Evolutionary conservation across 805 yeast genomes (phyloP).

Genomic region (Brettanomyces sp.): DNA sequence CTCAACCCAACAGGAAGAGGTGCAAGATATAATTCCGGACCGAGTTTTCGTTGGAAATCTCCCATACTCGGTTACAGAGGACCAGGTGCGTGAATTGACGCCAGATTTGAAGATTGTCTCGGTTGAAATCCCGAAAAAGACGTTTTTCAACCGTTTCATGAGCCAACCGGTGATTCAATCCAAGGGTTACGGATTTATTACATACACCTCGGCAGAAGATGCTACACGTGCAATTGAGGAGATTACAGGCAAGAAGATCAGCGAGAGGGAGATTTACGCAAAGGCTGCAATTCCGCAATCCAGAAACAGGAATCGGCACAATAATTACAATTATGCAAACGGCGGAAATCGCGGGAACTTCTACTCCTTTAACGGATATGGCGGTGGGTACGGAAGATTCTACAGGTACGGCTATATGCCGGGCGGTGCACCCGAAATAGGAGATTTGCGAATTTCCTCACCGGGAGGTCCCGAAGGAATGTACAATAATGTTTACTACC

Average conservation of each 20-base stretch:
- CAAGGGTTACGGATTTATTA: constrained; percentile 39
- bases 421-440: neutral
- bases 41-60: constrained; percentile 39
- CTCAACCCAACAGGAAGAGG: constrained; percentile 5
- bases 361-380: constrained; percentile 1
- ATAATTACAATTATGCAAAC: constrained; percentile 4
- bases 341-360: constrained; percentile 4
- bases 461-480: too few species aligned
- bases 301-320: constrained; percentile 3
- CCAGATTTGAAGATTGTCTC: constrained; percentile 25
- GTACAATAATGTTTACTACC: too few species aligned
- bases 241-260: constrained; percentile 21
- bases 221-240: constrained; percentile 55
- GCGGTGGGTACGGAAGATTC: neutral
- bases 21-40: constrained; percentile 28
- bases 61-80: constrained; percentile 34
- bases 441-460: too few species aligned
- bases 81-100: constrained; percentile 33
- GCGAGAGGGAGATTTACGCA: constrained; percentile 35
- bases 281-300: constrained; percentile 41
- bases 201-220: constrained; percentile 47
- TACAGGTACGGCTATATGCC: neutral
- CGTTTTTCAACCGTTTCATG: constrained; percentile 15
- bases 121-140: constrained; percentile 24
- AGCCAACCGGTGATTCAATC: constrained; percentile 17